Evolutionary conservation across 1,139 yeast species (phyloP).

Genomic region (Kurtzmaniella quercitrusa): DNA sequence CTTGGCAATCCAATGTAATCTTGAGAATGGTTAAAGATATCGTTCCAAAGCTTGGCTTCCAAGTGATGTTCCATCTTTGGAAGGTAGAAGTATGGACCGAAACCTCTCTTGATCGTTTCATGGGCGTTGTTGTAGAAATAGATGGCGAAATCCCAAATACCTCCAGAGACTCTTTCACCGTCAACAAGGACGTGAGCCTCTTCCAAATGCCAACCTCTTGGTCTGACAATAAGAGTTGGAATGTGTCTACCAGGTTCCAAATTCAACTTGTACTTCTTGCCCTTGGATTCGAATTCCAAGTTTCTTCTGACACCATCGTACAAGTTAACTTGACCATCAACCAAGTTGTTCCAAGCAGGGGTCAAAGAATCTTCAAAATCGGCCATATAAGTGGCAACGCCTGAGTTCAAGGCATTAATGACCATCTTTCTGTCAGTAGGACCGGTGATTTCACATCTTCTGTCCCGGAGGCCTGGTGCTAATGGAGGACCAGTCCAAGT

Average conservation of each 20-base stretch:
- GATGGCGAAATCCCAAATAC: conserved; percentile 72
- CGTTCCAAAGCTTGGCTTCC: conserved; percentile 79
- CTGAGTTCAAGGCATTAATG: conserved; percentile 85
- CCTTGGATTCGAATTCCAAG: conserved; percentile 52
- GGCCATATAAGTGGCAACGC: conserved; percentile 89
- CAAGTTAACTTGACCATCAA: conserved; percentile 86
- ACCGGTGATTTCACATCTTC: conserved; percentile 84
- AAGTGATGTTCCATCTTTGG: conserved; percentile 81
- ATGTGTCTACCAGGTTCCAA: conserved; percentile 49
- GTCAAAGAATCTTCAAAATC: conserved; percentile 94
- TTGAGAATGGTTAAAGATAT: conserved; percentile 65
- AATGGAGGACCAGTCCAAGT: conserved; percentile 78
- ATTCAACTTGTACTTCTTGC: conserved; percentile 60
- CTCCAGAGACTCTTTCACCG: conserved; percentile 72
- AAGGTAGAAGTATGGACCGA: conserved; percentile 74
- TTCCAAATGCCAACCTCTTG: conserved; percentile 83
- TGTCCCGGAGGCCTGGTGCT: conserved; percentile 72
- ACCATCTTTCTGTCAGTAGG: conserved; percentile 92
- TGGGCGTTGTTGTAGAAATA: conserved; percentile 72
- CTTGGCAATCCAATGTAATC: conserved; percentile 62
- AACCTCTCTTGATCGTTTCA: conserved; percentile 56
- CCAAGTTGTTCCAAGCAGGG: conserved; percentile 90
- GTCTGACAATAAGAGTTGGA: conserved; percentile 78
- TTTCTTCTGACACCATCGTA: conserved; percentile 80
- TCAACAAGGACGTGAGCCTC: conserved; percentile 72